These are phyloP conservation scores for Neurospora sp. DNA, from an alignment of 495 filamentous ascomycete species.

Conservation along the genomic window DNA sequence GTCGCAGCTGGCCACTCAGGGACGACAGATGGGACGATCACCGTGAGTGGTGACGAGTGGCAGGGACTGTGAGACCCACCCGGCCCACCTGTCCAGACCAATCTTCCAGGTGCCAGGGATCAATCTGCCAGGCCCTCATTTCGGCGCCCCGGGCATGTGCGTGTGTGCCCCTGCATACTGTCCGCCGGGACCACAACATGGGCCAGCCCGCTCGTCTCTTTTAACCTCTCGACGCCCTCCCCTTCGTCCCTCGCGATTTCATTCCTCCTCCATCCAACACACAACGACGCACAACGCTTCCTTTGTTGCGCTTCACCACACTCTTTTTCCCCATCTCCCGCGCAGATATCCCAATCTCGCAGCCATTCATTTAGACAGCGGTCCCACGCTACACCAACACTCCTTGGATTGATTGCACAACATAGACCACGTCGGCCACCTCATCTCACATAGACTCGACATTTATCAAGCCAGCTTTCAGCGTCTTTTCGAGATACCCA, in stretches of 20 bases:
- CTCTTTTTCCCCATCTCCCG: constrained; percentile 10
- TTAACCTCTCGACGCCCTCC: constrained; percentile 7
- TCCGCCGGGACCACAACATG: neutral
- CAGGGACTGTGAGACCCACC: constrained; percentile 1
- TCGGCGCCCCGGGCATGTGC: constrained; percentile 2
- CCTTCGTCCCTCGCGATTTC: constrained; percentile 2
- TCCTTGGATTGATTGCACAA: constrained; percentile 8
- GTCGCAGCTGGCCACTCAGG: constrained; percentile 10
- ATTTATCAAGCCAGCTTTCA: neutral
- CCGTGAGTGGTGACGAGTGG: constrained; percentile 1
- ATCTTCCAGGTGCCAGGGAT: neutral
- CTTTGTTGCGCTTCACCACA: constrained; percentile 18
- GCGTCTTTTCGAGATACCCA: neutral
- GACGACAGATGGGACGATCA: constrained; percentile 5
- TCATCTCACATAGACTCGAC: neutral
- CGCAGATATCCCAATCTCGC: constrained; percentile 25
- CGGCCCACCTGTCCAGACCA: neutral
- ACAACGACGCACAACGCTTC: constrained; percentile 10
- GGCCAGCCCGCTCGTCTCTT: neutral
- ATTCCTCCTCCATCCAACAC: constrained; percentile 3
- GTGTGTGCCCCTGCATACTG: neutral
- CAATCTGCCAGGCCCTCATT: constrained; percentile 12
- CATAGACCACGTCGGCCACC: constrained; percentile 7
- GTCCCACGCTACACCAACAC: constrained; percentile 9
- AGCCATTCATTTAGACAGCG: constrained; percentile 18